Base-by-base conservation (phyloP, 495 filamentous ascomycete species). In the Rhypophila decipiens region DNA sequence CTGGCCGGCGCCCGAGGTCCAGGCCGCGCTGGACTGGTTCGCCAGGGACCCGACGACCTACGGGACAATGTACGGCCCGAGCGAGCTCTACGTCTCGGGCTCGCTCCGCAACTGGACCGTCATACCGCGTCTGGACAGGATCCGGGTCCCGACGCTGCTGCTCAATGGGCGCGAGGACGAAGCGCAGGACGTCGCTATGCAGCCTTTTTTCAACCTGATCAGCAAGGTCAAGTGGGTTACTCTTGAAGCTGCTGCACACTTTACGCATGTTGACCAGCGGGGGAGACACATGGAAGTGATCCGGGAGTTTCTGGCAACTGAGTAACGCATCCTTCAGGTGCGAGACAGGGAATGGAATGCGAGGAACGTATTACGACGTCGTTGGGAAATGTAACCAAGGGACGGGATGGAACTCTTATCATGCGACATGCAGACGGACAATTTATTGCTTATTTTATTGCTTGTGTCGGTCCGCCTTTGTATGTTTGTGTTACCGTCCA, bases 161-260 rank as follows among this genome's bases (percentile, higher is more conserved):
- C 4, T 44, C n/a, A 44, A 44, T 19, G 42, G 42, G 13, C 13
- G 13, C 1, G 1, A 44, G n/a, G 42, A 44, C 18, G 42, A 44
- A 24, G 42, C 27, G 8, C 24, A 31, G n/a, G 42, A 44, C 15
- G 24, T 44, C 17, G 24, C 24, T 2, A 44, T 44, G 24, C 24
- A 31, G 27, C 42, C 42, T 8, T 44, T 31, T 12, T 44, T 44
- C 17, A 22, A 34, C 3, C 24, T 9, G 4, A 44, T 44, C 2
- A 18, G 12, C n/a, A 44, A 20, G 15, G 42, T 44, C 15, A 44
- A 44, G 24, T 44, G 42, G 42, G 9, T 33, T 33, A 44, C 42
- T 1, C n/a, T 44, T 4, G 42, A 44, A 13, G 15, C 12, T 5
- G 24, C 42, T 5, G 27, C 24, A 8, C 42, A 44, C 27, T 33